phyloP scores from a whole-genome alignment of 2,329 filamentous ascomycete genomes.

The Septoria petroselini region DNA sequence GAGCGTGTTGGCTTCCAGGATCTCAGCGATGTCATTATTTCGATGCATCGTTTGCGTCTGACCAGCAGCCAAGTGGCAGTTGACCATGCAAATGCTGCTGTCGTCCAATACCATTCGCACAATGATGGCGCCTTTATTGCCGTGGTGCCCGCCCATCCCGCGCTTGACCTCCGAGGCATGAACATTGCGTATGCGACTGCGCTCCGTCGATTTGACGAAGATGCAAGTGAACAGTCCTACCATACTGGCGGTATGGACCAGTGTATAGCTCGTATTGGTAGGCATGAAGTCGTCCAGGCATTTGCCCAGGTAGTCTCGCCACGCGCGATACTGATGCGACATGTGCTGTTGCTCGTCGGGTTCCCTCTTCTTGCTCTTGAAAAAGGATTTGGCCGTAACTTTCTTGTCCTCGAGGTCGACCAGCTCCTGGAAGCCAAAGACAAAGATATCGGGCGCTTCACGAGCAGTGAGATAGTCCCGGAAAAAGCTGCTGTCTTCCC shows the following conservation, averaged over 20 bases:
- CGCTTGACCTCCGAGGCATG: conserved; percentile 84
- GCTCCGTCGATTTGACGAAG: conserved; percentile 80
- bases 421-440: conserved; percentile 98
- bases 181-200: conserved; percentile 72
- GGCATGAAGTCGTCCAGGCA: conserved; percentile 82
- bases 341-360: conserved; percentile 80
- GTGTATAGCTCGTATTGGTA: conserved; percentile 70
- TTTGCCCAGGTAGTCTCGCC: conserved; percentile 84
- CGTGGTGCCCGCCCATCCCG: conserved; percentile 90
- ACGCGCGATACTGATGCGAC: conserved; percentile 95
- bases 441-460: conserved; percentile 78
- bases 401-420: conserved; percentile 97
- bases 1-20: conserved; percentile 76
- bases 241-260: conserved; percentile 83
- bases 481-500: conserved; percentile 73
- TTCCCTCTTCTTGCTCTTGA: conserved; percentile 81
- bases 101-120: conserved; percentile 93
- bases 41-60: conserved; percentile 86
- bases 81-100: conserved; percentile 91
- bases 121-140: conserved; percentile 92
- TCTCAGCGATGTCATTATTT: conserved; percentile 87
- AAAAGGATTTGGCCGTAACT: conserved; percentile 87
- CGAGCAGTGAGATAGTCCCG: conserved; percentile 73
- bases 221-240: conserved; percentile 95
- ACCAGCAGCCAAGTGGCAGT: conserved; percentile 93